Conservation (phyloP, 768 basidiomycete species). For the Hydnomerulius pinastri region DNA sequence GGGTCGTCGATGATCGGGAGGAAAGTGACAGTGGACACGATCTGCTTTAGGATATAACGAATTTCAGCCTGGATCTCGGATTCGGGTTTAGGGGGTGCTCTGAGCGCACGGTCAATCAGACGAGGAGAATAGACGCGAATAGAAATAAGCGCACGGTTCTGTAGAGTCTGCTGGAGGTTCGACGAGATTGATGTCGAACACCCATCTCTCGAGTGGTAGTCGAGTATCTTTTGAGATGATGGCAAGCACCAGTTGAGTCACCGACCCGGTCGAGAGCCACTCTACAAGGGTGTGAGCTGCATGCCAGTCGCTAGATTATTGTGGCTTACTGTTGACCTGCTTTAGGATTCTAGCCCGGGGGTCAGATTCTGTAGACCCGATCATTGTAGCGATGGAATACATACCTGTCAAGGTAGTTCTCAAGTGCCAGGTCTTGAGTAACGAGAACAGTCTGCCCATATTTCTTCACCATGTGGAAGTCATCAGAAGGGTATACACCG, state of each 20-base stretch:
- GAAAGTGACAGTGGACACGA: constrained; percentile 95
- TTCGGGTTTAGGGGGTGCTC: constrained; percentile 67
- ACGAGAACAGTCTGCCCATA: constrained; percentile 96
- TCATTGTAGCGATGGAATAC: constrained; percentile 2
- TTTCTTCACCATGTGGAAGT: constrained; percentile 99
- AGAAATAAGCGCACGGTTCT: constrained; percentile 46
- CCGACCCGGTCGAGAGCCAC: constrained; percentile 91
- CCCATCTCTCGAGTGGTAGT: constrained; percentile 94
- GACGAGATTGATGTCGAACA: constrained; percentile 91
- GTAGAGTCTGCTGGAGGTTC: constrained; percentile 55
- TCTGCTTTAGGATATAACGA: constrained; percentile 96
- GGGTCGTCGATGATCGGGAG: constrained; percentile 93
- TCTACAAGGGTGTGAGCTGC: constrained; percentile 47
- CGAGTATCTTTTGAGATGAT: constrained; percentile 95
- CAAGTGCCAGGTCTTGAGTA: constrained; percentile 89
- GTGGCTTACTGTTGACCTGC: constrained; percentile 83
- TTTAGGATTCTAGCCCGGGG: constrained; percentile 67
- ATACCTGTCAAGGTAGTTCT: constrained; percentile 89
- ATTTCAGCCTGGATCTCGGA: constrained; percentile 96
- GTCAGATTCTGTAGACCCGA: not conserved
- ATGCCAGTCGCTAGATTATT: not conserved
- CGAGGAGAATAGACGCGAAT: constrained; percentile 3
- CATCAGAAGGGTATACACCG: constrained; percentile 95
- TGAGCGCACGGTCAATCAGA: constrained; percentile 22
- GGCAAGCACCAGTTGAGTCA: constrained; percentile 92